A percentile compares a stretch with the other conserved stretches of the same genome.
These are phyloP conservation scores for Talaromyces ruber DNA, from an alignment of 495 filamentous ascomycete species.

Conservation along the genomic window DNA sequence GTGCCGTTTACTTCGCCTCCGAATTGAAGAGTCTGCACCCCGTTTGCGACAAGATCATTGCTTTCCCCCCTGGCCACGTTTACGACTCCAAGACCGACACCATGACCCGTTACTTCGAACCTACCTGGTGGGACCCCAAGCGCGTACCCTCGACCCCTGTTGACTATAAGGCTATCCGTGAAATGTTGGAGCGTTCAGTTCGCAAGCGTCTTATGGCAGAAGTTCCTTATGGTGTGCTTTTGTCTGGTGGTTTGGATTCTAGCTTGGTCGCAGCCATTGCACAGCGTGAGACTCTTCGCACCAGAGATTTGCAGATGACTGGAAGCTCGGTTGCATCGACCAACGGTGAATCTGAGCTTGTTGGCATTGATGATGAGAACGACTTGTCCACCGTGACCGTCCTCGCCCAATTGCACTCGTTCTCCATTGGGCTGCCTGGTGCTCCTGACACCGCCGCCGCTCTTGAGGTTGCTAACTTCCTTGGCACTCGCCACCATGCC, in stretches of 20 bases:
- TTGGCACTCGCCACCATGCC: conserved; percentile 93
- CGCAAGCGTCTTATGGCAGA: conserved; percentile 97
- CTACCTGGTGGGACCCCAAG: conserved; percentile 82
- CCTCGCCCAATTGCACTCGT: conserved; percentile 91
- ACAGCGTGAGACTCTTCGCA: conserved; percentile 76
- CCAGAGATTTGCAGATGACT: conserved; percentile 41
- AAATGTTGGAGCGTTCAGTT: conserved; percentile 80
- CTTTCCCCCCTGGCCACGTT: conserved; percentile 91
- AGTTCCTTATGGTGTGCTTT: conserved; percentile 91
- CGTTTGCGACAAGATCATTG: conserved; percentile 89
- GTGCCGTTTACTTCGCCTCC: conserved; percentile 87
- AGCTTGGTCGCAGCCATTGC: conserved; percentile 92
- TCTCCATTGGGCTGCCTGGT: conserved; percentile 90
- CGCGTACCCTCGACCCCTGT: conserved; percentile 70
- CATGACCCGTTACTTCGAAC: conserved; percentile 80
- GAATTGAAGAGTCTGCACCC: conserved; percentile 90
- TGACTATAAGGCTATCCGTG: conserved; percentile 71
- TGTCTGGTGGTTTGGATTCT: conserved; percentile 94
- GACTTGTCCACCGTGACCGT: conserved; percentile 83
- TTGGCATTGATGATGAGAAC: conserved; percentile 90
- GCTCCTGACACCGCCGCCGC: conserved; percentile 88
- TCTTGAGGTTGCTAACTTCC: conserved; percentile 81
- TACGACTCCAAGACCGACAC: conserved; percentile 85
- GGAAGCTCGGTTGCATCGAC: conserved; percentile 7
- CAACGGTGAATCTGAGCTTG: conserved; percentile 58